phyloP scores from a whole-genome alignment of 2,329 filamentous ascomycete species.

The Colletotrichum phormii region DNA sequence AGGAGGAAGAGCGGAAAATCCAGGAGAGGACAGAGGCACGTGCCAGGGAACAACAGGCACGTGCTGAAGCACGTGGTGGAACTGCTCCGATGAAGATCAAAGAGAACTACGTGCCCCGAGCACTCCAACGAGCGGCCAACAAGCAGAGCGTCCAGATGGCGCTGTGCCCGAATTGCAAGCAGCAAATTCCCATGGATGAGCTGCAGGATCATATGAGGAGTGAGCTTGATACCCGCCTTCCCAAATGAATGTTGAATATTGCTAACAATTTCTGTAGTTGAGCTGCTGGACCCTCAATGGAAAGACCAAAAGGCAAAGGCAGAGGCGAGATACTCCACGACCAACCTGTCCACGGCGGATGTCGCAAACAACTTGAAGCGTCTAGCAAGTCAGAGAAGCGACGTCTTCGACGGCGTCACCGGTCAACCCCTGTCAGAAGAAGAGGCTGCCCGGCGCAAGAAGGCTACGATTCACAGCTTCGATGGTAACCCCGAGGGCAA shows the following conservation, averaged over 20 bases:
- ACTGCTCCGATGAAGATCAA: slow-evolving; percentile 86
- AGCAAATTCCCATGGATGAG: slow-evolving; percentile 88
- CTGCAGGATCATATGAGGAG: slow-evolving; percentile 93
- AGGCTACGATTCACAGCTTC: slow-evolving; percentile 71
- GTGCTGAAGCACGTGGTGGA: slow-evolving; percentile 79
- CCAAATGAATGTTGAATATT: neutral
- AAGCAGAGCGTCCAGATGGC: slow-evolving; percentile 74
- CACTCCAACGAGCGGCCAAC: slow-evolving; percentile 77
- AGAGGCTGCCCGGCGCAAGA: slow-evolving; percentile 80
- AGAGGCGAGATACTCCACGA: slow-evolving; percentile 85
- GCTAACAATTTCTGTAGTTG: slow-evolving; percentile 69
- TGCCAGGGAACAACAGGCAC: slow-evolving; percentile 77
- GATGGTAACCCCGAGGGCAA: slow-evolving; percentile 66
- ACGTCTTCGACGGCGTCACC: slow-evolving; percentile 83
- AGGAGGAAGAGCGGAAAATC: slow-evolving; percentile 73
- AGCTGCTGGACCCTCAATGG: slow-evolving; percentile 93
- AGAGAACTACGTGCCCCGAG: slow-evolving; percentile 90
- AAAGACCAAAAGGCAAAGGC: slow-evolving; percentile 94
- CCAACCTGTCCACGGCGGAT: slow-evolving; percentile 86
- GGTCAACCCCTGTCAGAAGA: slow-evolving; percentile 79
- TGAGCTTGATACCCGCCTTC: slow-evolving; percentile 51
- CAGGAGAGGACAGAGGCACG: slow-evolving; percentile 71
- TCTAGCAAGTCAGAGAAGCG: slow-evolving; percentile 87
- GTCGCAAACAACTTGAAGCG: slow-evolving; percentile 95
- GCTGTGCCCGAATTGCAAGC: slow-evolving; percentile 92